Evolutionary conservation across 2,329 filamentous ascomycete species (phyloP).

Genomic region (Exophiala alcalophila): DNA sequence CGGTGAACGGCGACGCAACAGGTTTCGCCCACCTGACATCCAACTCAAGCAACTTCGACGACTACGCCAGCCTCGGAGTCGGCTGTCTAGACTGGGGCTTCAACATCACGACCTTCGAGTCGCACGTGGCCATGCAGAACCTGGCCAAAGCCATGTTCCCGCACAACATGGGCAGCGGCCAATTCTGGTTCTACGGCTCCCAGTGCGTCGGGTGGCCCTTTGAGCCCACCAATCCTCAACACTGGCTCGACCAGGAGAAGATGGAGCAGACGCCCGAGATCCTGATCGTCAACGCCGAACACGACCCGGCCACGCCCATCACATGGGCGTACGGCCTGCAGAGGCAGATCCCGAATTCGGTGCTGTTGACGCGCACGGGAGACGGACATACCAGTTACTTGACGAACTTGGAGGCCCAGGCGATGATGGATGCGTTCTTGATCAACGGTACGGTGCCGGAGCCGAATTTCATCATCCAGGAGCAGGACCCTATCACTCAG

Average conservation of each 20-base stretch:
- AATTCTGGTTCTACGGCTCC: conserved; percentile 34
- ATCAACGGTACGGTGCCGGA: conserved; percentile 12
- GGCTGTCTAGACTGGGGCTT: conserved; percentile 42
- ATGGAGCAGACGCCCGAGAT: conserved; percentile 32
- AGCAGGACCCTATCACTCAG: too few relatives aligned
- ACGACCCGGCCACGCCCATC: conserved; percentile 32
- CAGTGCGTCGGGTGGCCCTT: conserved; percentile 44
- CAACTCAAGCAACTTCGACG: conserved; percentile 27
- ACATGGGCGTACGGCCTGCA: conserved; percentile 25
- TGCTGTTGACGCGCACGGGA: conserved; percentile 42
- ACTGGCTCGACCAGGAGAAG: conserved; percentile 23
- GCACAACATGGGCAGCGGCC: conserved; percentile 35
- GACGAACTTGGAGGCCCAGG: not conserved
- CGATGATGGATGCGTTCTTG: conserved; percentile 2
- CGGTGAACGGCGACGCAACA: conserved; percentile 40
- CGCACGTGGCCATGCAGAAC: conserved; percentile 32
- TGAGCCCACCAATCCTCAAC: conserved; percentile 37
- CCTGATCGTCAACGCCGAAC: conserved; percentile 40
- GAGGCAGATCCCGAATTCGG: conserved; percentile 35
- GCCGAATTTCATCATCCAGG: too few relatives aligned
- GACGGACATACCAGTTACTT: conserved; percentile 10
- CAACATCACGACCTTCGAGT: conserved; percentile 23
- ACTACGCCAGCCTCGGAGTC: conserved; percentile 36
- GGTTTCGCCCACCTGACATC: conserved; percentile 34
- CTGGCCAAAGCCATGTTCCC: conserved; percentile 37